Conservation (phyloP, 768 basidiomycete species). For the Tephrocybe rancida region DNA sequence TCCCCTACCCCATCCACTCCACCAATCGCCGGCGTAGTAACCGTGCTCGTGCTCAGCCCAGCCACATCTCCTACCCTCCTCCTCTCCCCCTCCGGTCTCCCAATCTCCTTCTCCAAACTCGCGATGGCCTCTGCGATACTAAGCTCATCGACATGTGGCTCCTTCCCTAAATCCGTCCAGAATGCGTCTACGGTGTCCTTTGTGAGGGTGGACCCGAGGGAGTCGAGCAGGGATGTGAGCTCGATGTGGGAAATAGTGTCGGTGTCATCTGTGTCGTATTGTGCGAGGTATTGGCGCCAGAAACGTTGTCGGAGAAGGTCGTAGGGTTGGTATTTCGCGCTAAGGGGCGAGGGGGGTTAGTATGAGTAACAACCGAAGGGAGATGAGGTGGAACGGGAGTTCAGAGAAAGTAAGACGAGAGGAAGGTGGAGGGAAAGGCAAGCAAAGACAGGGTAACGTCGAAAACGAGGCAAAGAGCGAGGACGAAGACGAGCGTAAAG, state of each 20-base stretch:
- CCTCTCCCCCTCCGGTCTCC: constrained; percentile 72
- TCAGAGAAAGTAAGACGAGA: no score
- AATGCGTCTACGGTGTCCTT: constrained; percentile 77
- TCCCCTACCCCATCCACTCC: constrained; percentile 28
- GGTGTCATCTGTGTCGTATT: constrained; percentile 91
- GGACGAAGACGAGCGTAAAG: no score
- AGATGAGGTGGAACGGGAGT: no score
- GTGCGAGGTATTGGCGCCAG: constrained; percentile 86
- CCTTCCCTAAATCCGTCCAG: constrained; percentile 72
- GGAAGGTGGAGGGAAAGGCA: no score
- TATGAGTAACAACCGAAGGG: no score
- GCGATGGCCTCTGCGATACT: constrained; percentile 79
- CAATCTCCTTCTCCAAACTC: constrained; percentile 85
- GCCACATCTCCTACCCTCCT: constrained; percentile 46
- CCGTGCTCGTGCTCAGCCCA: constrained; percentile 20
- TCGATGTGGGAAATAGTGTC: constrained; percentile 77
- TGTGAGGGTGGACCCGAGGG: constrained; percentile 91
- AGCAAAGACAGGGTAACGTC: no score
- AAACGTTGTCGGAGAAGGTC: constrained; percentile 87
- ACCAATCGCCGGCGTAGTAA: constrained; percentile 41
- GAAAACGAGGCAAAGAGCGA: no score
- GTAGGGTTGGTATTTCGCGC: constrained; percentile 96
- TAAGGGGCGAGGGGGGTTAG: constrained; percentile 25
- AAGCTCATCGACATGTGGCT: constrained; percentile 67
- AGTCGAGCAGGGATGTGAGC: constrained; percentile 94